A percentile compares a stretch with the other conserved stretches of the same genome.
Evolutionary conservation across 306 rosid species (phyloP).

Genomic region (Acacia confusa): DNA sequence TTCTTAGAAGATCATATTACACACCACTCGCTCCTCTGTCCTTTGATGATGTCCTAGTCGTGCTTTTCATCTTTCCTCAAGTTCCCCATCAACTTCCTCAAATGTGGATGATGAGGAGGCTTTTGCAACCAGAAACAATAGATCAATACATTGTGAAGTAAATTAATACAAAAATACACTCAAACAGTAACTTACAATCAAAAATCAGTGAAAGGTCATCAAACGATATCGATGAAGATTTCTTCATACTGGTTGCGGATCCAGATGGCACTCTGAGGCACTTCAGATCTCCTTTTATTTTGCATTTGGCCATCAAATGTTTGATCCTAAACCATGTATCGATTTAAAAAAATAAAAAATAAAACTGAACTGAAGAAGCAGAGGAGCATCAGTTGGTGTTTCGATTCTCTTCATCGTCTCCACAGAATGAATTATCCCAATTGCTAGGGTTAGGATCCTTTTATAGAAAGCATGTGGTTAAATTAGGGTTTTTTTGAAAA

Average conservation of each 20-base stretch:
- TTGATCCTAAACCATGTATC: constrained; percentile 57
- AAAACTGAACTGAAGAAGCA: constrained; percentile 35
- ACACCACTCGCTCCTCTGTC: constrained; percentile 69
- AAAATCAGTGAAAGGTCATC: constrained; percentile 72
- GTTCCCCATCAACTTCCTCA: constrained; percentile 81
- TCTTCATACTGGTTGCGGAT: constrained; percentile 51
- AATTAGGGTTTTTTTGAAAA: no score
- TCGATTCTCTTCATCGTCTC: no score
- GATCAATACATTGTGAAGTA: background rate
- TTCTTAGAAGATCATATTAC: constrained; percentile 35
- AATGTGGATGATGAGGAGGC: constrained; percentile 58
- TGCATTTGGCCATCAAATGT: constrained; percentile 43
- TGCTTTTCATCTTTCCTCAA: constrained; percentile 82
- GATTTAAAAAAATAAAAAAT: constrained; percentile 28
- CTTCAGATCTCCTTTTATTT: constrained; percentile 51
- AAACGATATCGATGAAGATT: constrained; percentile 51
- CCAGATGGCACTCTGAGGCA: constrained; percentile 50
- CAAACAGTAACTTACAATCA: constrained; percentile 60
- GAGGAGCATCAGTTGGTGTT: no score
- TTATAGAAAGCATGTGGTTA: no score
- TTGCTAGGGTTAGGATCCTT: no score
- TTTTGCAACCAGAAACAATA: constrained; percentile 36
- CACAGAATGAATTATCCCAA: no score
- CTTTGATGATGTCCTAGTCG: constrained; percentile 75
- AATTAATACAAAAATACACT: constrained; percentile 23